Conservation (phyloP, 371 early-diverging fungal genomes). For the Saksenaea oblongispora region DNA sequence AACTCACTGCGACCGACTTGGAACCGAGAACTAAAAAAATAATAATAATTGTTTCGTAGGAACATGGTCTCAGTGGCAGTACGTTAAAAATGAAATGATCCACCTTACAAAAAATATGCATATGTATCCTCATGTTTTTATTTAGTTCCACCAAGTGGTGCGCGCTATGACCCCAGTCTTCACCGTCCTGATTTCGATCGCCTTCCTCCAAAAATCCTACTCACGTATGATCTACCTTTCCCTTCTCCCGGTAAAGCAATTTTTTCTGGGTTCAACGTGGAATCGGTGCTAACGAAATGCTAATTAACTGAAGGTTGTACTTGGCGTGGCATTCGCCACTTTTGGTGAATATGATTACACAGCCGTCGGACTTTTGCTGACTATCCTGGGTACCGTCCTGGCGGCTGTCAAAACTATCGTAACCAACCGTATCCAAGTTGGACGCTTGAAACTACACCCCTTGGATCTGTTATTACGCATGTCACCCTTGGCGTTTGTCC, state of each 20-base stretch:
- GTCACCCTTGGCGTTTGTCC: slow-evolving; percentile 80
- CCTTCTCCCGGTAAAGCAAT: slow-evolving; percentile 54
- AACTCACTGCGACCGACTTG: background rate
- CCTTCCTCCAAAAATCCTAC: slow-evolving; percentile 59
- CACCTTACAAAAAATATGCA: background rate
- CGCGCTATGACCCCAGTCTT: slow-evolving; percentile 87
- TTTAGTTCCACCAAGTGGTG: slow-evolving; percentile 82
- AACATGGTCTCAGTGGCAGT: slow-evolving; percentile 56
- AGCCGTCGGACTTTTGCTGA: slow-evolving; percentile 69
- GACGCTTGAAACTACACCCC: slow-evolving; percentile 77
- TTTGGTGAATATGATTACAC: slow-evolving; percentile 83
- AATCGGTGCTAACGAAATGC: slow-evolving; percentile 8
- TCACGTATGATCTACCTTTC: slow-evolving; percentile 64
- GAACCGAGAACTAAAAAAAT: slow-evolving; percentile 1
- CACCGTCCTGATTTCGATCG: slow-evolving; percentile 67
- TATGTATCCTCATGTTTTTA: background rate
- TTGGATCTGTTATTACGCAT: slow-evolving; percentile 81
- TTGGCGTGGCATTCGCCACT: slow-evolving; percentile 86
- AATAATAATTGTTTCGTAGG: slow-evolving; percentile 19
- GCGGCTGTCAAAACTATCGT: slow-evolving; percentile 85
- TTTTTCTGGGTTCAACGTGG: background rate
- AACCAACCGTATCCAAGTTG: slow-evolving; percentile 82
- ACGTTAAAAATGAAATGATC: slow-evolving; percentile 12
- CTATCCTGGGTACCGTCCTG: slow-evolving; percentile 79
- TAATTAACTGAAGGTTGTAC: slow-evolving; percentile 53